Percentiles rank a stretch among this genome's conserved stretches.
Evolutionary conservation across 1,139 yeast genomes (phyloP).

Genomic region (Zygotorulaspora mrakii): DNA sequence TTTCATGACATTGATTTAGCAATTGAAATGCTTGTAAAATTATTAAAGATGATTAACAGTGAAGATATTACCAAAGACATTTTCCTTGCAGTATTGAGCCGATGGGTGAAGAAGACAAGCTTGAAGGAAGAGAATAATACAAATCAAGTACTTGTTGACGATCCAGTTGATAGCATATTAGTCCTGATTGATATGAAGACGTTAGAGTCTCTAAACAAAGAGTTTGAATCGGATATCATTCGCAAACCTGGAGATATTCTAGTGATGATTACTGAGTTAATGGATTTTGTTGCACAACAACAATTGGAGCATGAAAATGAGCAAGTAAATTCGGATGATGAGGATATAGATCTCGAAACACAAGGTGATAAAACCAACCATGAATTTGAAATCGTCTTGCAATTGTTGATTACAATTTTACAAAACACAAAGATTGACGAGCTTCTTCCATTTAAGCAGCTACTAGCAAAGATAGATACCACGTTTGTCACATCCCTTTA

Average conservation of each 20-base stretch:
- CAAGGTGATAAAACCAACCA: constrained; percentile 7
- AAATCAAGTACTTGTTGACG: constrained; percentile 26
- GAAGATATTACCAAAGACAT: constrained; percentile 46
- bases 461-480: not conserved
- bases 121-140: constrained; percentile 18
- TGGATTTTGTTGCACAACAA: constrained; percentile 33
- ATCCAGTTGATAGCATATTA: constrained; percentile 49
- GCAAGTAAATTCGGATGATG: constrained; percentile 36
- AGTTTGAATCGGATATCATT: constrained; percentile 58
- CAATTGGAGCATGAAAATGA: constrained; percentile 27
- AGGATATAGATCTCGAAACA: constrained; percentile 46
- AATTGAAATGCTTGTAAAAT: constrained; percentile 44
- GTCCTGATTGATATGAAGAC: constrained; percentile 60
- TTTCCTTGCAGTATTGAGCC: constrained; percentile 51
- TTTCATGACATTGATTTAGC: constrained; percentile 51
- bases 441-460: constrained; percentile 8
- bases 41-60: constrained; percentile 52
- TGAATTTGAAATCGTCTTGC: constrained; percentile 40
- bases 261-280: constrained; percentile 50
- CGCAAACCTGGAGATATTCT: constrained; percentile 60
- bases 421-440: constrained; percentile 29
- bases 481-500: no score
- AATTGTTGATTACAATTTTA: constrained; percentile 52
- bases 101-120: constrained; percentile 49
- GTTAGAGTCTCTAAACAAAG: constrained; percentile 58